phyloP scores from a whole-genome alignment of 495 filamentous ascomycete species.

The Aeminium ludgeri region DNA sequence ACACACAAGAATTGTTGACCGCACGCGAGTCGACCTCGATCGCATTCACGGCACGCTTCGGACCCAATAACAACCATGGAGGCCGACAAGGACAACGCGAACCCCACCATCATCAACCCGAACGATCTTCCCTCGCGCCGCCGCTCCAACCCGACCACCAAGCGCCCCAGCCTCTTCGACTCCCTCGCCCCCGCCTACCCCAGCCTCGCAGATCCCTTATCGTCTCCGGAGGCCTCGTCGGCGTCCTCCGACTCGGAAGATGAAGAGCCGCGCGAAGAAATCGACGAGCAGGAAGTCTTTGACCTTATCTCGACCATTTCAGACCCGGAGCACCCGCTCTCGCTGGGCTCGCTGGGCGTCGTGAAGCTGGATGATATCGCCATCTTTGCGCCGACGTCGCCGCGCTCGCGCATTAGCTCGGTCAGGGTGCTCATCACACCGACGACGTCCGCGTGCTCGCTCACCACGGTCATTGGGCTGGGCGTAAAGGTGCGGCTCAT shows the following conservation, averaged over 20 bases:
- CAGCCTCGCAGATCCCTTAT: conserved; percentile 39
- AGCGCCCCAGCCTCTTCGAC: conserved; percentile 32
- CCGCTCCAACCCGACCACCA: conserved; percentile 27
- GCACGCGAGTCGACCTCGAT: too few relatives aligned
- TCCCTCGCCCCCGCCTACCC: conserved; percentile 29
- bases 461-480: conserved; percentile 91
- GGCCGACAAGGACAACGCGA: conserved; percentile 63
- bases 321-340: conserved; percentile 90
- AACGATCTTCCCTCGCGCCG: conserved; percentile 79
- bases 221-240: conserved; percentile 19
- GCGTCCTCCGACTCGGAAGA: conserved; percentile 36
- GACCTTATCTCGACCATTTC: conserved; percentile 88
- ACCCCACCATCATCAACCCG: conserved; percentile 79
- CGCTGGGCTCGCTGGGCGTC: conserved; percentile 78
- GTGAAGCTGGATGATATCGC: conserved; percentile 85
- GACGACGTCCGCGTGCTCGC: conserved; percentile 92
- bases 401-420: conserved; percentile 29
- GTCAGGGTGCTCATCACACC: conserved; percentile 70
- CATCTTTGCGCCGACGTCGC: conserved; percentile 35
- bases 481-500: conserved; percentile 83
- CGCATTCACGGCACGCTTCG: background rate
- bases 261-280: conserved; percentile 53
- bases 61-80: conserved; percentile 18
- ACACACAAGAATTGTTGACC: too few relatives aligned
- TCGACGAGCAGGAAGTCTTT: conserved; percentile 94